These are phyloP conservation scores for Jasminum sambac DNA, from an alignment of 257 asterid species.

Conservation along the genomic window DNA sequence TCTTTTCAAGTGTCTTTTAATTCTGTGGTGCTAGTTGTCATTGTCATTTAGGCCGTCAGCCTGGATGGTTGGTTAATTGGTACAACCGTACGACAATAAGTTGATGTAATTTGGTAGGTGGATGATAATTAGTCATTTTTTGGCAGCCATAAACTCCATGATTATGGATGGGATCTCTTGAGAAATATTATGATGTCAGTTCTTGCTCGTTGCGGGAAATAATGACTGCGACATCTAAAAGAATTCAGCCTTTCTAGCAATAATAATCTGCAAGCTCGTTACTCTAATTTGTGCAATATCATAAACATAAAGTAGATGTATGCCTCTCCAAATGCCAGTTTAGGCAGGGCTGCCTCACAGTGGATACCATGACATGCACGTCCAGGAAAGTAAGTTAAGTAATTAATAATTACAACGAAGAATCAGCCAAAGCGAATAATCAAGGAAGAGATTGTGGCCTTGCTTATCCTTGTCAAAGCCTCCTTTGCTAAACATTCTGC, in stretches of 20 bases:
- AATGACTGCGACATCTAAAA: background rate
- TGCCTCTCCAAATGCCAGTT: background rate
- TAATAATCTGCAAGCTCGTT: background rate
- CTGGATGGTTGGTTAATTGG: background rate
- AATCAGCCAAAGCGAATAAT: constrained; percentile 52
- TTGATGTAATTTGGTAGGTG: background rate
- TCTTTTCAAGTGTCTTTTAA: background rate
- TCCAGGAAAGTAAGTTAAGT: background rate
- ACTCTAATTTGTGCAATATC: background rate
- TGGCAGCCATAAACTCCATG: background rate
- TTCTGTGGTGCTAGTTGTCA: background rate
- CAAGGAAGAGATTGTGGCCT: constrained; percentile 50
- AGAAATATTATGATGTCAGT: background rate
- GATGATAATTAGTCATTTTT: background rate
- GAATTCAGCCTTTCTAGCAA: background rate
- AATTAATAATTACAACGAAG: background rate
- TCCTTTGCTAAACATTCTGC: constrained; percentile 64
- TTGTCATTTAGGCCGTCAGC: background rate
- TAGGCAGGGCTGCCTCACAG: background rate
- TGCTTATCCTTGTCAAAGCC: constrained; percentile 57
- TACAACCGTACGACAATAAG: background rate
- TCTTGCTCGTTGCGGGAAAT: background rate
- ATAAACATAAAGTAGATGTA: no score
- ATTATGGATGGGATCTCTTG: background rate
- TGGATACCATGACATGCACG: background rate